Conservation (phyloP, 1,284 basidiomycete genomes). For the Pseudozyma flocculosa region DNA sequence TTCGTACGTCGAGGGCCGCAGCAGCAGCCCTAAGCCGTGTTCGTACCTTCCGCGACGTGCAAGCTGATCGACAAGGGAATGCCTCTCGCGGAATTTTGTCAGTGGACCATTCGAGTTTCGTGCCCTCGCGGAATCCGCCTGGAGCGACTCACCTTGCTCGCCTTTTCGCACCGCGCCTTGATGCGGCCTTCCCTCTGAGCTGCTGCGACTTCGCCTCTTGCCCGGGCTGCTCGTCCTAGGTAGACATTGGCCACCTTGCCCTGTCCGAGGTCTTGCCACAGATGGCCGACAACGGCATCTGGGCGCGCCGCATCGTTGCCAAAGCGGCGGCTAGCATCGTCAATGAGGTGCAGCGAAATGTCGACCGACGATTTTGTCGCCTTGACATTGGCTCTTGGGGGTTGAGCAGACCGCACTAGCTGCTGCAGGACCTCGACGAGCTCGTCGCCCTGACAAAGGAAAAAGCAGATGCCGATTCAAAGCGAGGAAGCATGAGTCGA, state of each 20-base stretch:
- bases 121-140: no score
- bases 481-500: no score
- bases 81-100: no score
- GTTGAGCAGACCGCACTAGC: slow-evolving; percentile 8
- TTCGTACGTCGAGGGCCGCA: slow-evolving; percentile 12
- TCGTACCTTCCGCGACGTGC: slow-evolving; percentile 22
- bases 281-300: slow-evolving; percentile 8
- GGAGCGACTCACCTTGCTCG: slow-evolving; percentile 7
- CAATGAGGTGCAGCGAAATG: slow-evolving; percentile 22
- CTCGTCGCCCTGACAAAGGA: neutral
- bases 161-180: slow-evolving; percentile 12
- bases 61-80: no score
- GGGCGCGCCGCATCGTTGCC: slow-evolving; percentile 9
- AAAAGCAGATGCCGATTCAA: neutral
- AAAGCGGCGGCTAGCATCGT: slow-evolving; percentile 23
- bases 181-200: slow-evolving; percentile 14
- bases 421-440: slow-evolving; percentile 14
- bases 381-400: slow-evolving; percentile 7
- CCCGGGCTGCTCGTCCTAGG: neutral
- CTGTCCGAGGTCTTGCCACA: slow-evolving; percentile 19
- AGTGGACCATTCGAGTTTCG: neutral
- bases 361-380: slow-evolving; percentile 11
- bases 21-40: slow-evolving; percentile 15
- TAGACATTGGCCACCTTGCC: slow-evolving; percentile 17
- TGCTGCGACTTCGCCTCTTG: neutral